phyloP scores from a whole-genome alignment of 2,329 filamentous ascomycete genomes.

The Fusarium solani-melongenae region DNA sequence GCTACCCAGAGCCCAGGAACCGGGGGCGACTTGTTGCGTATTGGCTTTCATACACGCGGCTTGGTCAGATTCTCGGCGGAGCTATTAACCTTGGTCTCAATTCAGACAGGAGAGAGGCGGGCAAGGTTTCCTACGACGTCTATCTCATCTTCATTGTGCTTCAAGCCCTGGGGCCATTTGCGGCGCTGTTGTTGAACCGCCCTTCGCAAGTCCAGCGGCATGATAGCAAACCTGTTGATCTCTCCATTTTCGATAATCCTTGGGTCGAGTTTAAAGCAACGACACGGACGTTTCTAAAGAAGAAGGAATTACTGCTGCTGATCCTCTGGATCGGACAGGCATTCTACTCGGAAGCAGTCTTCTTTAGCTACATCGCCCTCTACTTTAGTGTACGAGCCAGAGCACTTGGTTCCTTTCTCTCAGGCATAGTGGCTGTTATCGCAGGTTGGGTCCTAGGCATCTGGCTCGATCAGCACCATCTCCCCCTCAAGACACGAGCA shows the following conservation, averaged over 20 bases:
- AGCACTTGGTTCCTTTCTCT: neutral
- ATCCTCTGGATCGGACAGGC: neutral
- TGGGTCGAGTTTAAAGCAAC: neutral
- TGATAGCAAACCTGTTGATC: neutral
- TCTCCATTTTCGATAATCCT: neutral
- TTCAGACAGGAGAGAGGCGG: neutral
- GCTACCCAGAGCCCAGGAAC: neutral
- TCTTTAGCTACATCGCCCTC: neutral
- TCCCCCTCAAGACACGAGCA: neutral
- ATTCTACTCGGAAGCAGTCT: neutral
- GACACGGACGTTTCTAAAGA: neutral
- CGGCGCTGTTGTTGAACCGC: neutral
- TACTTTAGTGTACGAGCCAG: neutral
- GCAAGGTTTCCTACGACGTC: neutral
- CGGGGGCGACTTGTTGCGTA: neutral
- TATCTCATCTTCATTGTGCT: neutral
- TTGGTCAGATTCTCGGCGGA: neutral
- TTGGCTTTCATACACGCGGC: neutral
- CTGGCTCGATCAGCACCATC: conserved; percentile 44
- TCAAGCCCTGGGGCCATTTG: neutral
- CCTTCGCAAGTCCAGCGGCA: neutral
- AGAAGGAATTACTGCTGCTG: neutral
- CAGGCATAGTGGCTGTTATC: neutral
- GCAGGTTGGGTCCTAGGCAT: neutral
- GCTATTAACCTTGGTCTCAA: neutral